These are phyloP conservation scores for Phytophthora constricta DNA, from an alignment of 352 stramenopile species.

Conservation along the genomic window DNA sequence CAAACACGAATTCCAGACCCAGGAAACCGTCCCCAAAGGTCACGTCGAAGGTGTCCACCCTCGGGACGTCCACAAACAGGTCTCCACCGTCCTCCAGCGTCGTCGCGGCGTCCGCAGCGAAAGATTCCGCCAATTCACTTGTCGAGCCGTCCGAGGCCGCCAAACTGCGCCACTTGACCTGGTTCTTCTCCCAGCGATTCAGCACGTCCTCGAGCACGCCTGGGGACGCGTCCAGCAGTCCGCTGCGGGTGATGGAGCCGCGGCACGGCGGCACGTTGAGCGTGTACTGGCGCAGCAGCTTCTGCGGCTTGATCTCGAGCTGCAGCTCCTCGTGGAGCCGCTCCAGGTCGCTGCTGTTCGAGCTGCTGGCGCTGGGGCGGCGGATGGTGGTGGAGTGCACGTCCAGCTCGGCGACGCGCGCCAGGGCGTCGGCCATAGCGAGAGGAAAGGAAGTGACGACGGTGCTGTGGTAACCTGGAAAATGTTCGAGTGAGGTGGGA, in stretches of 20 bases:
- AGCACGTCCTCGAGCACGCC: constrained; percentile 55
- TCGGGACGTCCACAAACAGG: constrained; percentile 31
- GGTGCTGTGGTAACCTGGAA: too few relatives aligned
- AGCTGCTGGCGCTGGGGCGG: constrained; percentile 29
- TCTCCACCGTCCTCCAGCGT: constrained; percentile 29
- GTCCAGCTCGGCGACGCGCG: constrained; percentile 33
- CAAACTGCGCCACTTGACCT: constrained; percentile 54
- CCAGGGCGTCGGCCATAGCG: constrained; percentile 33
- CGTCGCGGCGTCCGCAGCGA: not conserved
- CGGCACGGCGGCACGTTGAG: constrained; percentile 69
- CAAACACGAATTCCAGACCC: constrained; percentile 75
- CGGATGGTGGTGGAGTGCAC: constrained; percentile 11
- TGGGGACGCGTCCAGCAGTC: constrained; percentile 41
- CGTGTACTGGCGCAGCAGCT: constrained; percentile 79
- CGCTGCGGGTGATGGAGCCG: constrained; percentile 22
- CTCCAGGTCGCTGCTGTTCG: constrained; percentile 40
- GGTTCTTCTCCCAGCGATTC: constrained; percentile 64
- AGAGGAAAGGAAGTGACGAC: too few relatives aligned
- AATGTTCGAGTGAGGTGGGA: not conserved
- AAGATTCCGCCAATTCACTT: constrained; percentile 7
- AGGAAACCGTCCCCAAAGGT: constrained; percentile 78
- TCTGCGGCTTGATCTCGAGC: constrained; percentile 72
- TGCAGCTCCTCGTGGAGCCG: constrained; percentile 69
- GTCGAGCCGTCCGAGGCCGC: constrained; percentile 24
- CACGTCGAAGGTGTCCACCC: constrained; percentile 68